Base-by-base conservation (phyloP, 2,329 filamentous ascomycete genomes). In the Ophiostoma perfectum region DNA sequence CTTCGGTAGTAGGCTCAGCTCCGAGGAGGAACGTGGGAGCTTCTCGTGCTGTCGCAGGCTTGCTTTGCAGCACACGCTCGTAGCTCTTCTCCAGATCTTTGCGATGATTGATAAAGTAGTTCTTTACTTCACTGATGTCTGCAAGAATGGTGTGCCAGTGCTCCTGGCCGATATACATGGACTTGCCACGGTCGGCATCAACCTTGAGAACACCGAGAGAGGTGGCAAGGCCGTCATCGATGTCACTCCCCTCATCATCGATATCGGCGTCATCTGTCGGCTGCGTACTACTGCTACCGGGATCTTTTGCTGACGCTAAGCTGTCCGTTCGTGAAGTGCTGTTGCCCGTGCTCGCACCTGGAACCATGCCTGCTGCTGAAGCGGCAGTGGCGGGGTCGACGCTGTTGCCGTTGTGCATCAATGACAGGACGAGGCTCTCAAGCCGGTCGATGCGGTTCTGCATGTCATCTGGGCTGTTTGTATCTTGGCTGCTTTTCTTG, bases 401-500 rank as follows among this genome's bases (percentile, higher is more conserved):
- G 67, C 80, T 81, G 72, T 84, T 80, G 69, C 92, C 92, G 77
- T 91, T 93, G 75, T 94, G 94, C 94, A 98, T 97, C 76, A 98
- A 79, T 41, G 92, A 96, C 72, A 98, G 80, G 70, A 98, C 94
- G 77, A 98, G 81, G 74, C 91, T 90, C 83, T 98, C 94, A 73
- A 98, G 84, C 74, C 94, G 88, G 81, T 98, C 93, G 80, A 98
- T 98, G 77, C 95, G 90, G 76, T 96, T 96, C 81, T 98, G 94
- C 94, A 98, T 97, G 79, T 97, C 94, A 83, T 97, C 93, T 65
- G 94, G 92, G 73, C 79, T 87, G 73, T 79, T 87, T 67, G 83
- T 80, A 74, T 83, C 79, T 70, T 79, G 86, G 78, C 89, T 86
- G 75, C 81, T 88, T 83, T 92, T 96, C 79, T 92, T 95, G 73